Conservation (phyloP, 2,329 filamentous ascomycete species). For the Mycosphaerelloides madeirae region DNA sequence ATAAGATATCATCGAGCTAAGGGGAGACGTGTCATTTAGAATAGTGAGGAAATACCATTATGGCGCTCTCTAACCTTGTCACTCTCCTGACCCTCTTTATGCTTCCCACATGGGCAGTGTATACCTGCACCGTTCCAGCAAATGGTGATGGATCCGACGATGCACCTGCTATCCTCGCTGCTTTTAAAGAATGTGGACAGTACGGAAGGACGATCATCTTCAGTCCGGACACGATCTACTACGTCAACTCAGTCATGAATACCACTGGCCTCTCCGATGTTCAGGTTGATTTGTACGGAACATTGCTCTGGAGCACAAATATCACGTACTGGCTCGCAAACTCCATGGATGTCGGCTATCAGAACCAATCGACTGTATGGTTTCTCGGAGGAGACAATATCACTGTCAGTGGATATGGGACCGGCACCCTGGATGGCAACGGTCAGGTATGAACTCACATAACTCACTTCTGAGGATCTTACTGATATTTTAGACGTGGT, state of each 20-base stretch:
- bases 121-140: neutral
- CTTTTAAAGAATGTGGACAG: constrained; percentile 46
- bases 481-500: too few relatives aligned
- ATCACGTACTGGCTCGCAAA: constrained; percentile 50
- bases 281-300: constrained; percentile 46
- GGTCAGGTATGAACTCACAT: constrained; percentile 46
- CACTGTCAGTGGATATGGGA: constrained; percentile 44
- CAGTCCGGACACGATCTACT: constrained; percentile 42
- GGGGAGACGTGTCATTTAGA: too few relatives aligned
- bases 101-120: neutral
- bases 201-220: constrained; percentile 47
- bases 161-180: constrained; percentile 45
- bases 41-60: too few relatives aligned
- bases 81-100: too few relatives aligned
- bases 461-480: too few relatives aligned
- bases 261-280: constrained; percentile 43
- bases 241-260: constrained; percentile 49
- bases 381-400: constrained; percentile 52
- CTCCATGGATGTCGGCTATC: constrained; percentile 49
- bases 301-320: constrained; percentile 39
- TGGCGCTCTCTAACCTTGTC: too few relatives aligned
- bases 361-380: constrained; percentile 54
- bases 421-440: constrained; percentile 54
- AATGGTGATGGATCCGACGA: constrained; percentile 35
- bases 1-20: too few relatives aligned